Percentiles rank a stretch among this genome's conserved stretches.
Conservation (phyloP, 108 stramenopile genomes). For the Skeletonema grethae region DNA sequence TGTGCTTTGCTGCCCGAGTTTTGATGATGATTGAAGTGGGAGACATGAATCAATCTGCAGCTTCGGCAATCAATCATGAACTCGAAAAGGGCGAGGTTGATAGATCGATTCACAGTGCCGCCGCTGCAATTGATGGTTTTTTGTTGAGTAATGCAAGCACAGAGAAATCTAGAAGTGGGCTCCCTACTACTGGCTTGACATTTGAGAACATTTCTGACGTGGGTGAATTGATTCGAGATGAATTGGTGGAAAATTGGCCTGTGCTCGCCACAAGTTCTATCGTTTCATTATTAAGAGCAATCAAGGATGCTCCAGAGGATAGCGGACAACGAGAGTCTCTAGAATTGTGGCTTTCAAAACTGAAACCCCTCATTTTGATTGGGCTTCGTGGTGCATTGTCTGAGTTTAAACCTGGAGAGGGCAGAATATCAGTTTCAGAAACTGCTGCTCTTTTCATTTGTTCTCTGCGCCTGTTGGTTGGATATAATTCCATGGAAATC, state of each 20-base stretch:
- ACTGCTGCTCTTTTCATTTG: conserved; percentile 19
- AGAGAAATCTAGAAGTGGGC: not conserved
- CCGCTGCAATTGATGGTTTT: conserved; percentile 78
- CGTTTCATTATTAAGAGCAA: conserved; percentile 30
- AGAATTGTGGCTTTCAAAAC: conserved; percentile 52
- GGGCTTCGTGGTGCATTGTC: conserved; percentile 43
- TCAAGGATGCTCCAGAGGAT: conserved; percentile 17
- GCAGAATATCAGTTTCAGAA: conserved; percentile 10
- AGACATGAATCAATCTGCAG: conserved; percentile 31
- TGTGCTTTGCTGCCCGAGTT: conserved; percentile 55
- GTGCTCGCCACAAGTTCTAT: conserved; percentile 44
- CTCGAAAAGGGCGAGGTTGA: conserved; percentile 32
- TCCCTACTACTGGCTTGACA: conserved; percentile 33
- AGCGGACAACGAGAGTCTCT: conserved; percentile 21
- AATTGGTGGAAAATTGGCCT: conserved; percentile 54
- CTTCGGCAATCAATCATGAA: conserved; percentile 33
- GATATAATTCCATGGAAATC: conserved; percentile 7
- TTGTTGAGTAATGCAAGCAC: conserved; percentile 10
- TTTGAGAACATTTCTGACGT: conserved; percentile 40
- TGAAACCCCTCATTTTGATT: conserved; percentile 53
- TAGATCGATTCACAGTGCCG: conserved; percentile 61
- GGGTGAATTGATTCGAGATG: conserved; percentile 25
- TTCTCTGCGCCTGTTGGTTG: conserved; percentile 29
- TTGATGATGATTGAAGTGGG: conserved; percentile 28
- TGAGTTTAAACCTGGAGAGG: not conserved